Percentiles rank a stretch among this genome's conserved stretches.
phyloP scores from a whole-genome alignment of 2,329 filamentous ascomycete species.

The Blastomyces parvus region DNA sequence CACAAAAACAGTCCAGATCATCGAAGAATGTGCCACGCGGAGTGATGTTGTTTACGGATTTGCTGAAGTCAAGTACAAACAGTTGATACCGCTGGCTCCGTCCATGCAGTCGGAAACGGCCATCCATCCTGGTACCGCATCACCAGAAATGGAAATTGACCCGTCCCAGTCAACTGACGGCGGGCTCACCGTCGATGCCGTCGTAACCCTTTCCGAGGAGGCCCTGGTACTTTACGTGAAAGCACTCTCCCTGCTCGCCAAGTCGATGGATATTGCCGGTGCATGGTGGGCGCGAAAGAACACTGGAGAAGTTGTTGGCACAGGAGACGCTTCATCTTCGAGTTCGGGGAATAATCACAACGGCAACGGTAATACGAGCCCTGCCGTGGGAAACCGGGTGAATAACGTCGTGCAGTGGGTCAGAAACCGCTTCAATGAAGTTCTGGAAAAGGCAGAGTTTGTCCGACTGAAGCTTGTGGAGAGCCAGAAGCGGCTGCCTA shows the following conservation, averaged over 20 bases:
- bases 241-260: conserved; percentile 76
- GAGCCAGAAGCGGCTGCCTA: conserved; percentile 71
- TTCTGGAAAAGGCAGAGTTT: conserved; percentile 89
- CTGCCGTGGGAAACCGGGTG: conserved; percentile 58
- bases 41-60: conserved; percentile 97
- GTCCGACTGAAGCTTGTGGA: conserved; percentile 82
- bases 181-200: conserved; percentile 73
- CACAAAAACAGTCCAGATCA: conserved; percentile 61
- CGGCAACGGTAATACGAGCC: conserved; percentile 37
- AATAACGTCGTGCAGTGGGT: conserved; percentile 96
- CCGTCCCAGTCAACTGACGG: conserved; percentile 54
- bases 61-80: conserved; percentile 96
- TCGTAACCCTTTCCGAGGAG: conserved; percentile 83
- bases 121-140: conserved; percentile 23
- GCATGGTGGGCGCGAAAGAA: conserved; percentile 81
- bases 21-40: conserved; percentile 84
- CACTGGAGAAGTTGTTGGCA: conserved; percentile 48
- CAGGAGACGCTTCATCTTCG: conserved; percentile 36
- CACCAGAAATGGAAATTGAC: conserved; percentile 26
- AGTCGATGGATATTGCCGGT: conserved; percentile 90
- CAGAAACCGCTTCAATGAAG: conserved; percentile 88
- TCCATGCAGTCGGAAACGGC: conserved; percentile 41
- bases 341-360: conserved; percentile 23
- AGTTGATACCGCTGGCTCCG: conserved; percentile 81
- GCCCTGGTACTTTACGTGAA: conserved; percentile 95